Evolutionary conservation across 306 rosid genomes (phyloP).

Genomic region (Chamaecrista fasciculata): DNA sequence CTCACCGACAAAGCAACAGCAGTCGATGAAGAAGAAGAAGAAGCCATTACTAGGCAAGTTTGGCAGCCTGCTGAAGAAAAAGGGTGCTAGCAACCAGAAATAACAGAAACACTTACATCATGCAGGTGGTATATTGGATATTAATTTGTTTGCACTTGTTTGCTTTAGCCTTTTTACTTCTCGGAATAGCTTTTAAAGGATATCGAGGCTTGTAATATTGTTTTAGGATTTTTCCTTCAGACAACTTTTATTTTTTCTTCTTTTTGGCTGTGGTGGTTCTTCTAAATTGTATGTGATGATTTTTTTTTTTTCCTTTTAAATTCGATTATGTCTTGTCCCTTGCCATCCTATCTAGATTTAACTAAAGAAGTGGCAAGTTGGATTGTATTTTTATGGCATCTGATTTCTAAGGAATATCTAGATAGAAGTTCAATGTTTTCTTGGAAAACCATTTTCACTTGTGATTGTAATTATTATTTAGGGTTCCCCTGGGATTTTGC

Average conservation of each 20-base stretch:
- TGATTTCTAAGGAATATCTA: constrained; percentile 27
- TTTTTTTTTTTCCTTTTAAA: constrained; percentile 14
- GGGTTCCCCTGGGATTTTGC: neutral
- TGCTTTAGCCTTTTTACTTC: constrained; percentile 52
- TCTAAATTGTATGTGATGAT: constrained; percentile 42
- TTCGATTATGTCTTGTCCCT: constrained; percentile 22
- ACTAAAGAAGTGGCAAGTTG: constrained; percentile 27
- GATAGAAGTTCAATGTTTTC: constrained; percentile 20
- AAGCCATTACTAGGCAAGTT: constrained; percentile 84
- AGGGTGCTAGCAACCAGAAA: constrained; percentile 66
- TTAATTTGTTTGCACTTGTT: constrained; percentile 44
- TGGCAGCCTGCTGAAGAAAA: constrained; percentile 94
- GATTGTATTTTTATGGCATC: constrained; percentile 27
- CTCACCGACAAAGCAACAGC: constrained; percentile 74
- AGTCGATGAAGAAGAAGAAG: constrained; percentile 68
- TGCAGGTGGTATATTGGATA: constrained; percentile 36
- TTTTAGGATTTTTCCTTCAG: constrained; percentile 36
- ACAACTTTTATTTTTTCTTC: constrained; percentile 14
- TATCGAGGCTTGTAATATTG: constrained; percentile 62
- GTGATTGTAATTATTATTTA: neutral
- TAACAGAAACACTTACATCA: constrained; percentile 36
- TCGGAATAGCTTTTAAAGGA: constrained; percentile 59
- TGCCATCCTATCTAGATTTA: constrained; percentile 28
- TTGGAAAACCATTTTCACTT: neutral
- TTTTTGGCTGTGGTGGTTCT: constrained; percentile 32